Percentiles rank a stretch among this genome's conserved stretches.
Evolutionary conservation across 352 stramenopile species (phyloP).

Genomic region (Globisporangium emineosum): DNA sequence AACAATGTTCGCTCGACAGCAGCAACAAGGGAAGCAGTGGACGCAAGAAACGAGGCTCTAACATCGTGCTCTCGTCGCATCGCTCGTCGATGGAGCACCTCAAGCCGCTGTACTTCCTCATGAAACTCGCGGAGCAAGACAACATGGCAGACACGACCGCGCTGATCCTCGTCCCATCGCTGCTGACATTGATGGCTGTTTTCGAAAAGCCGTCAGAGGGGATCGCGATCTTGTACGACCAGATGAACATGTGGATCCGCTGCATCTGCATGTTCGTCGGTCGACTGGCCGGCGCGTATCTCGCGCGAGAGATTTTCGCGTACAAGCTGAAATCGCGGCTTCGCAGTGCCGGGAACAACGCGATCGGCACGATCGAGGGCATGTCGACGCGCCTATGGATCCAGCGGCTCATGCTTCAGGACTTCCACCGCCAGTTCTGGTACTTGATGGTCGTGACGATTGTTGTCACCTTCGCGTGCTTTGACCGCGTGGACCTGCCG

Average conservation of each 20-base stretch:
- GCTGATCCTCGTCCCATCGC: constrained; percentile 78
- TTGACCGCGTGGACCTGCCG: constrained; percentile 68
- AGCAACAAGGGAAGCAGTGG: constrained; percentile 1
- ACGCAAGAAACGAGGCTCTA: not conserved
- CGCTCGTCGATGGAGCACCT: constrained; percentile 33
- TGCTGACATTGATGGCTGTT: constrained; percentile 70
- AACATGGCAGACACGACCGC: constrained; percentile 88
- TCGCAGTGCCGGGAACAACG: constrained; percentile 15
- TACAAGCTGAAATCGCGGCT: constrained; percentile 73
- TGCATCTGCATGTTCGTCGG: constrained; percentile 85
- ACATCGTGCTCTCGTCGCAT: constrained; percentile 7
- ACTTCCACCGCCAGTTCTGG: constrained; percentile 86
- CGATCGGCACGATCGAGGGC: constrained; percentile 47
- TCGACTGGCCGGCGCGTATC: constrained; percentile 62
- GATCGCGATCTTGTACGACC: constrained; percentile 57
- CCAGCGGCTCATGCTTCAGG: constrained; percentile 81
- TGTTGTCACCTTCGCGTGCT: constrained; percentile 84
- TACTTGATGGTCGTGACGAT: constrained; percentile 83
- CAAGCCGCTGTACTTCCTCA: constrained; percentile 79
- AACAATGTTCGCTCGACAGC: constrained; percentile 4
- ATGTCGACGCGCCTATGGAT: constrained; percentile 75
- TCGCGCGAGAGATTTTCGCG: constrained; percentile 83
- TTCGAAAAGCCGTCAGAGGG: constrained; percentile 71
- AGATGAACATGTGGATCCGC: constrained; percentile 79
- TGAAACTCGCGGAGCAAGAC: constrained; percentile 87